phyloP scores from a whole-genome alignment of 208 protist species.

The Wallacemonas sp. region DNA sequence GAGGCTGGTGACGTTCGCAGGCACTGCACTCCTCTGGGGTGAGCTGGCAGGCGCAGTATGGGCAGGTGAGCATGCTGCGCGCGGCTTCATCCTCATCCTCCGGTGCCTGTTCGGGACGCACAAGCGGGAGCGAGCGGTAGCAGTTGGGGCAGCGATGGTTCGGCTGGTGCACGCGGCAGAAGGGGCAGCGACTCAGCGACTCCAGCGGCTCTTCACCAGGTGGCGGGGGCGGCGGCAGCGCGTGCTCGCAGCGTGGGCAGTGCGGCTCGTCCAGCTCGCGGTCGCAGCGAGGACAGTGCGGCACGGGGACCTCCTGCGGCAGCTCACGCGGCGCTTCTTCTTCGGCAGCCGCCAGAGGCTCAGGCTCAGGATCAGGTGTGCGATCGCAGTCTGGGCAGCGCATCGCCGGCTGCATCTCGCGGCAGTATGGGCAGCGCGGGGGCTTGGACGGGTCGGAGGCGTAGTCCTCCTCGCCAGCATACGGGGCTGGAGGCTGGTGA shows the following conservation, averaged over 20 bases:
- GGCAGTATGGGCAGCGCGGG: conserved; percentile 21
- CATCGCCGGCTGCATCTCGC: conserved; percentile 4
- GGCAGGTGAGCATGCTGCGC: not conserved
- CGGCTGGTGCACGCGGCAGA: conserved; percentile 16
- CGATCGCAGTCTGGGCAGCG: conserved; percentile 13
- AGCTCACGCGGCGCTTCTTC: not conserved
- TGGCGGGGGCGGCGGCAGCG: conserved; percentile 12
- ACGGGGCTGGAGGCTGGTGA: conserved; percentile 10
- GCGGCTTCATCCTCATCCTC: not conserved
- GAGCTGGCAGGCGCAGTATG: not conserved
- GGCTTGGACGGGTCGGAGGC: conserved; percentile 12
- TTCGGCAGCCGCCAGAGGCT: not conserved
- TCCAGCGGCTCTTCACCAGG: conserved; percentile 3
- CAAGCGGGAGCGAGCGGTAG: conserved; percentile 7
- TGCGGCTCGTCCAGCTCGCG: conserved; percentile 12
- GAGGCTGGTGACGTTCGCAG: conserved; percentile 11
- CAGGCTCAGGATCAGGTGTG: not conserved
- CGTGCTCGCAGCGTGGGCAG: not conserved
- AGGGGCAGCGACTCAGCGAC: conserved; percentile 11
- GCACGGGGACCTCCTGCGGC: not conserved
- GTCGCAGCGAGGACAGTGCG: conserved; percentile 19
- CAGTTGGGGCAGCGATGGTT: conserved; percentile 7
- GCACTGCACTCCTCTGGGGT: not conserved
- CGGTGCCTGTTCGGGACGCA: not conserved
- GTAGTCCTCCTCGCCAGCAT: conserved; percentile 8